Evolutionary conservation across 345 rosid species (phyloP), one percentile per base, ranked within the genome.

Genomic region (Eucalyptus leucophloia): DNA sequence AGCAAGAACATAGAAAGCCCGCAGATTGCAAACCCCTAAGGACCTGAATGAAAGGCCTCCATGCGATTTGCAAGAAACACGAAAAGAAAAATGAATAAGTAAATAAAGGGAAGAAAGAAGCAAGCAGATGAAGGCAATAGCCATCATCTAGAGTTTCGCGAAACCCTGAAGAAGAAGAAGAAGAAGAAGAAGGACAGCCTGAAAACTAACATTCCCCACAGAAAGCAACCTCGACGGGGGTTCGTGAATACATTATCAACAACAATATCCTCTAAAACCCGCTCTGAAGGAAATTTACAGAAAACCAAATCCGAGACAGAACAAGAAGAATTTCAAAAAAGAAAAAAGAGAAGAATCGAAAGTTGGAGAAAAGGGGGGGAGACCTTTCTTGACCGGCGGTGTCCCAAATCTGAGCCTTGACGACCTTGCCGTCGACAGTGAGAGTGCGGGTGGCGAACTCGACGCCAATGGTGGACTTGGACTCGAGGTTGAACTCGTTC

Each of bases 391-490:
- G 97, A 40, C 97, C 96, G 88, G 97, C 96, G 89, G 97, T 95
- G 26, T 95, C 97, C 97, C 97, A 95, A 94, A 95, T 95, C 95
- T 95, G 97, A 86, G 96, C 96, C 87, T 95, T 95, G 49, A 95
- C 86, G 90, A 95, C 96, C 90, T 95, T 94, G 18, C 93, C 96
- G 56, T 95, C 96, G 85, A 95, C 94, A 10, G 92, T 95, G 56
- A 95, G 88, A 6, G 93, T 92, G 8, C 95, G 94, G 51, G 97
- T 95, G 49, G 96, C 96, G 92, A 95, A 95, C 93, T 95, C 97
- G 47, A 95, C 97, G 34, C 97, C 97, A 88, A 95, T 95, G 91
- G 97, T 95, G 82, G 97, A 95, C 91, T 95, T 95, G 65, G 96
- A 95, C 94, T 95, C 95, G 90, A 92, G 93, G 54, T 93, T 95